Evolutionary conservation across 257 asterid species (phyloP), one percentile per base, ranked within the genome.

Genomic region (Jasminum sambac): DNA sequence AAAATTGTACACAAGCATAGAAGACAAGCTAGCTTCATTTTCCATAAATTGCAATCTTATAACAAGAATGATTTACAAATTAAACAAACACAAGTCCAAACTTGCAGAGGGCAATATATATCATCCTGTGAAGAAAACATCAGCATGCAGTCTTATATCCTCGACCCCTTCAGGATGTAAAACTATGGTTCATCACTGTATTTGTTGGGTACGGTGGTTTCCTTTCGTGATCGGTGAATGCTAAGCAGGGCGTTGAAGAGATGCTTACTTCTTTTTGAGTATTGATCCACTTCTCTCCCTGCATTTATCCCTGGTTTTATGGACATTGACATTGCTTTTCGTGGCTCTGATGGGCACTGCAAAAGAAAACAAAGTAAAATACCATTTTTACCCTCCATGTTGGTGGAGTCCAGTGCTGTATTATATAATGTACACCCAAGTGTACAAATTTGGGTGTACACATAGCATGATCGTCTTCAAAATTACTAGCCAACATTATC

Each of bases 341-440:
- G 81, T 25, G 90, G 88, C 81, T 78, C 94, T 26, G 85, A 81
- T 66, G 95, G 92, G 61, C 74, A 72, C 95, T 86, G 93, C 36
- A 30, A 30, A 1, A 30, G 36, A 30, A 4, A 30, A 1, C 2
- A 30, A 4, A 30, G 36, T 30, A 30, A 1, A 30, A 30, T 30
- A 30, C n/a, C n/a, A n/a, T n/a, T n/a, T n/a, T n/a, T n/a, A n/a
- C n/a, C n/a, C n/a, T n/a, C n/a, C n/a, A n/a, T n/a, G n/a, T n/a
- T n/a, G n/a, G n/a, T n/a, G n/a, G n/a, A n/a, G n/a, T n/a, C n/a
- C n/a, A n/a, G n/a, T n/a, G n/a, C n/a, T n/a, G n/a, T n/a, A n/a
- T n/a, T n/a, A n/a, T n/a, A n/a, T n/a, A n/a, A n/a, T n/a, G n/a
- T n/a, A n/a, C n/a, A n/a, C n/a, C n/a, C n/a, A n/a, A n/a, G n/a